Percentiles rank a stretch among this genome's conserved stretches.
phyloP scores from a whole-genome alignment of 2,329 filamentous ascomycete genomes.

The Scleromitrula shiraiana region DNA sequence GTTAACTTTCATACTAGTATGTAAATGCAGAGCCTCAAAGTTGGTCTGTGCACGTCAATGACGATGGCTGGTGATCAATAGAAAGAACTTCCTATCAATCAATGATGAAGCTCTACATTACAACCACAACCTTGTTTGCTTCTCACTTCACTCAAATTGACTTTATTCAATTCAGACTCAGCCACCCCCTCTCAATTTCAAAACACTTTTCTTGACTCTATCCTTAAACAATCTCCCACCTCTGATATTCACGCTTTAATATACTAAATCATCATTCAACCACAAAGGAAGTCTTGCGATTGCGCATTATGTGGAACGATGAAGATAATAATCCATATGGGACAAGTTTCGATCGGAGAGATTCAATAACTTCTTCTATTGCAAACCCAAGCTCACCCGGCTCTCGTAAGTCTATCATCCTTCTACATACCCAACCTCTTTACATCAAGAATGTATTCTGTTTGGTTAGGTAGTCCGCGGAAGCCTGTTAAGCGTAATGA shows the following conservation, averaged over 20 bases:
- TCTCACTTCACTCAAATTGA: neutral
- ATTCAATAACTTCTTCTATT: constrained; percentile 65
- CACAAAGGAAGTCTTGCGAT: neutral
- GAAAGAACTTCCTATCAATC: no score
- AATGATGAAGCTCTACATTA: neutral
- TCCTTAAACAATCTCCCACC: no score
- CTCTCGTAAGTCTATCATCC: constrained; percentile 39
- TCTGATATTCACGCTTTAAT: no score
- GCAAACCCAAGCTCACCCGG: constrained; percentile 56
- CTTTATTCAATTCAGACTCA: no score
- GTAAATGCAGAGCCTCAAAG: no score
- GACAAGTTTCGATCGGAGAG: constrained; percentile 77
- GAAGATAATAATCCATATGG: constrained; percentile 98
- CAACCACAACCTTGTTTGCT: neutral
- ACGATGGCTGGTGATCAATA: neutral
- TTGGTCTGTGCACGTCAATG: neutral
- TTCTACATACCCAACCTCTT: neutral
- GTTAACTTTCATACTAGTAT: no score
- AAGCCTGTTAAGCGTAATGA: constrained; percentile 21
- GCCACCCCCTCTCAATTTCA: no score
- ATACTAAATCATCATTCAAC: no score
- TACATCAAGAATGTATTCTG: constrained; percentile 29
- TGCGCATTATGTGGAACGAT: constrained; percentile 84
- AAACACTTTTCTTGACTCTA: no score
- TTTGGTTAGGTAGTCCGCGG: constrained; percentile 29